Conservation (phyloP, 805 yeast species). For the Diddensiella transvaalensis region DNA sequence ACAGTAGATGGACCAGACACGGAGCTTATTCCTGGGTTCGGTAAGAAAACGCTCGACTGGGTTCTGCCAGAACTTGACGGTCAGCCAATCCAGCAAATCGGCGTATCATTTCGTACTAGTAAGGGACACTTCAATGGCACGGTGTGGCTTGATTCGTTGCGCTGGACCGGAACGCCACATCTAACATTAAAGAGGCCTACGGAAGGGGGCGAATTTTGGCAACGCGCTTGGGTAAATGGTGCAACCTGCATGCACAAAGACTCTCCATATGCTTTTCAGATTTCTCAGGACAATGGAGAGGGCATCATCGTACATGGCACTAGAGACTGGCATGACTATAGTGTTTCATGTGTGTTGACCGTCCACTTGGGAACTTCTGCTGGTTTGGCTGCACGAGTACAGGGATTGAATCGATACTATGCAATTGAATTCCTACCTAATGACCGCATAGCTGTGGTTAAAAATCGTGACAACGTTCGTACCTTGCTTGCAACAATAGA, state of each 20-base stretch:
- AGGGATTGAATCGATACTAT: constrained; percentile 4
- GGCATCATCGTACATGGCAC: constrained; percentile 3
- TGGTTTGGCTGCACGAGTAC: constrained; percentile 2
- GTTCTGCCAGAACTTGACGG: constrained; percentile 6
- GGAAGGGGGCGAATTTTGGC: constrained; percentile 1
- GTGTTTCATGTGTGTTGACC: background rate
- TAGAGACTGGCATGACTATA: constrained; percentile 6
- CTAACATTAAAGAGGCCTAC: background rate
- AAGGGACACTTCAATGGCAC: background rate
- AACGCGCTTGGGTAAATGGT: constrained; percentile 3
- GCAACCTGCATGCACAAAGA: background rate
- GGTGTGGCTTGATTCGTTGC: constrained; percentile 4
- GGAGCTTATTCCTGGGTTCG: background rate
- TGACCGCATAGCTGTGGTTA: background rate
- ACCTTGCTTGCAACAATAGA: constrained; percentile 1
- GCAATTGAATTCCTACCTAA: background rate
- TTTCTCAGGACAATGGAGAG: constrained; percentile 2
- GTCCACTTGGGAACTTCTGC: background rate
- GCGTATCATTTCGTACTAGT: background rate
- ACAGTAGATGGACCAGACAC: background rate
- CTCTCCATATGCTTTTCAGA: background rate
- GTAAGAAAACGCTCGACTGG: background rate
- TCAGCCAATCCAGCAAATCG: constrained; percentile 8
- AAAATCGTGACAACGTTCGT: constrained; percentile 1
- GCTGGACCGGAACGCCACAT: constrained; percentile 2